phyloP scores from a whole-genome alignment of 2,329 filamentous ascomycete genomes.

The Xylariaceae sp. region DNA sequence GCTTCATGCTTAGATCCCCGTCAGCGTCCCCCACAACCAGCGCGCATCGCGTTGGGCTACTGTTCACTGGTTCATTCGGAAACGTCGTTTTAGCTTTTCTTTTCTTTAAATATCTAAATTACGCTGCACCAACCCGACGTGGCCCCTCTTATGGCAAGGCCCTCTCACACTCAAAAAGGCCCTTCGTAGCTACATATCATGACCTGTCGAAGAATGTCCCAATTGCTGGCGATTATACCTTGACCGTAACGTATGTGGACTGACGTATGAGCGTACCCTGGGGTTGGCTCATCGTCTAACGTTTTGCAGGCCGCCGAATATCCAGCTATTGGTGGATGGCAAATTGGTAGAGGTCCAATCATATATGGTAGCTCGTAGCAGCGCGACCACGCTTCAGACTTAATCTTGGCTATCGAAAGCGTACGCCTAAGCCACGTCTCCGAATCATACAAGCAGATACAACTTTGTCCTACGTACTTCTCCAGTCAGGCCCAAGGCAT shows the following conservation, averaged over 20 bases:
- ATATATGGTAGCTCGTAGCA: slow-evolving; percentile 39
- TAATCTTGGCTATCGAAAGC: slow-evolving; percentile 26
- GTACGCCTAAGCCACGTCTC: slow-evolving; percentile 20
- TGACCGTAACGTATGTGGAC: slow-evolving; percentile 36
- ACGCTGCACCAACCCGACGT: slow-evolving; percentile 36
- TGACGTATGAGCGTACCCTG: slow-evolving; percentile 35
- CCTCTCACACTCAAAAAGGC: slow-evolving; percentile 26
- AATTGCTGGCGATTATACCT: slow-evolving; percentile 32
- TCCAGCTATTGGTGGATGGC: slow-evolving; percentile 40
- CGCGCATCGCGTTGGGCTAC: slow-evolving; percentile 22
- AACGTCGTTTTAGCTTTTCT: slow-evolving; percentile 26
- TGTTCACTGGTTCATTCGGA: slow-evolving; percentile 26
- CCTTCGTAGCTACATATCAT: slow-evolving; percentile 35
- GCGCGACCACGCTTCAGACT: slow-evolving; percentile 39
- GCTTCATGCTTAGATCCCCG: slow-evolving; percentile 26
- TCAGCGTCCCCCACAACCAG: slow-evolving; percentile 26
- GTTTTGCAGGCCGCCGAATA: slow-evolving; percentile 25
- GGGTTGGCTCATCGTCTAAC: slow-evolving; percentile 29
- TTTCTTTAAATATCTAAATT: slow-evolving; percentile 27
- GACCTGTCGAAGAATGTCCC: slow-evolving; percentile 33
- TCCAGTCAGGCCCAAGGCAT: slow-evolving; percentile 16
- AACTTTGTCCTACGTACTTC: slow-evolving; percentile 19
- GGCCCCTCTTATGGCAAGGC: slow-evolving; percentile 33
- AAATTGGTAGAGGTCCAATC: slow-evolving; percentile 38
- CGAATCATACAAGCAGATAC: slow-evolving; percentile 24